A percentile compares a stretch with the other conserved stretches of the same genome.
phyloP scores from a whole-genome alignment of 768 basidiomycete genomes.

The Pleurotus platypus region DNA sequence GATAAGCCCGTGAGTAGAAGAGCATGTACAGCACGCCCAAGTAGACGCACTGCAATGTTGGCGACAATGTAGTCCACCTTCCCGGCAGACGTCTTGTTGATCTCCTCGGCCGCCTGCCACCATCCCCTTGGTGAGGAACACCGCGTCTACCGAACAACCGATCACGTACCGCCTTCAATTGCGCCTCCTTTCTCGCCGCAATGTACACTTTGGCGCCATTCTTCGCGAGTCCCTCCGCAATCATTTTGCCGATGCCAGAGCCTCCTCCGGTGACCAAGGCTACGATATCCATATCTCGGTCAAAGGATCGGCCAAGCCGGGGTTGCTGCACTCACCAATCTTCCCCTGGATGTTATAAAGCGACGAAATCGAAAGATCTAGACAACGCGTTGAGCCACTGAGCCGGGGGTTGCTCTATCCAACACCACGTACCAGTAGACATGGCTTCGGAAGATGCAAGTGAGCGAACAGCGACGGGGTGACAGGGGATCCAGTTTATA shows the following conservation, averaged over 20 bases:
- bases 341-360: constrained; percentile 69
- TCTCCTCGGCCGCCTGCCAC: constrained; percentile 46
- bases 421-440: background rate
- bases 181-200: constrained; percentile 77
- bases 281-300: constrained; percentile 17
- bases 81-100: constrained; percentile 59
- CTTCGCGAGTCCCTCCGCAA: constrained; percentile 76
- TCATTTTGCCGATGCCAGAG: constrained; percentile 82
- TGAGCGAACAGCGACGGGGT: background rate
- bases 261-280: constrained; percentile 83
- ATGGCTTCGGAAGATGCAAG: background rate
- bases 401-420: background rate
- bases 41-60: constrained; percentile 59
- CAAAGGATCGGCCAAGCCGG: background rate
- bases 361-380: constrained; percentile 50
- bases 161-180: constrained; percentile 63
- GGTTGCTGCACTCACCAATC: constrained; percentile 42
- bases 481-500: background rate
- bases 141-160: background rate
- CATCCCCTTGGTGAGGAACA: background rate
- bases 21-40: background rate
- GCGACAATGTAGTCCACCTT: constrained; percentile 72
- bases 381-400: background rate
- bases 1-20: background rate
- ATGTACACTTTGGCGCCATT: constrained; percentile 91